phyloP scores from a whole-genome alignment of 2,329 filamentous ascomycete genomes.

The Colletotrichum costaricense region DNA sequence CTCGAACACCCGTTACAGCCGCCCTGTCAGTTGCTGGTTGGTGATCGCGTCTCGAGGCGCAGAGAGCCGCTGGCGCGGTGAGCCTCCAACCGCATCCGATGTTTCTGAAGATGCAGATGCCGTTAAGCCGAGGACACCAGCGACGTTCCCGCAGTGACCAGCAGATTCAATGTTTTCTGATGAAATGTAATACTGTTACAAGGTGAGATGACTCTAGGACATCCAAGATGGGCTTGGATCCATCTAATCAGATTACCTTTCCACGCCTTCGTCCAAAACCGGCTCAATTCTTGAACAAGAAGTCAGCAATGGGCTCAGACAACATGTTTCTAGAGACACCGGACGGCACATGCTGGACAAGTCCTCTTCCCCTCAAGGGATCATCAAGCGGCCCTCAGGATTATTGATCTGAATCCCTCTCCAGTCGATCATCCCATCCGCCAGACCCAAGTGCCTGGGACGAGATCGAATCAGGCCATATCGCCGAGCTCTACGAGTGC shows the following conservation, averaged over 20 bases:
- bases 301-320: not conserved
- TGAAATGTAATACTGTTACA: not conserved
- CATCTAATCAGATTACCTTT: not conserved
- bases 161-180: not conserved
- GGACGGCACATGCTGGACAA: not conserved
- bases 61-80: not conserved
- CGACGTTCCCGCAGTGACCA: not conserved
- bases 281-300: not conserved
- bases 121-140: not conserved
- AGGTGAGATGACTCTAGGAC: not conserved
- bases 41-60: slow-evolving; percentile 18
- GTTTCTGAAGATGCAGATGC: not conserved
- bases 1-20: not conserved
- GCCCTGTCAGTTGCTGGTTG: not conserved
- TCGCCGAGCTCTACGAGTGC: not conserved
- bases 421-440: not conserved
- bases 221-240: not conserved
- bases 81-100: not conserved
- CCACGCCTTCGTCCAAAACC: not conserved
- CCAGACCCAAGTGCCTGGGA: not conserved
- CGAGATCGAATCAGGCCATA: slow-evolving; percentile 8
- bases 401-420: not conserved
- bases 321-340: not conserved
- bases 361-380: not conserved
- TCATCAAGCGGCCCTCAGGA: not conserved